Evolutionary conservation across 1,284 basidiomycete genomes (phyloP), one percentile per base, ranked within the genome.

Genomic region (Thecaphora thlaspeos): DNA sequence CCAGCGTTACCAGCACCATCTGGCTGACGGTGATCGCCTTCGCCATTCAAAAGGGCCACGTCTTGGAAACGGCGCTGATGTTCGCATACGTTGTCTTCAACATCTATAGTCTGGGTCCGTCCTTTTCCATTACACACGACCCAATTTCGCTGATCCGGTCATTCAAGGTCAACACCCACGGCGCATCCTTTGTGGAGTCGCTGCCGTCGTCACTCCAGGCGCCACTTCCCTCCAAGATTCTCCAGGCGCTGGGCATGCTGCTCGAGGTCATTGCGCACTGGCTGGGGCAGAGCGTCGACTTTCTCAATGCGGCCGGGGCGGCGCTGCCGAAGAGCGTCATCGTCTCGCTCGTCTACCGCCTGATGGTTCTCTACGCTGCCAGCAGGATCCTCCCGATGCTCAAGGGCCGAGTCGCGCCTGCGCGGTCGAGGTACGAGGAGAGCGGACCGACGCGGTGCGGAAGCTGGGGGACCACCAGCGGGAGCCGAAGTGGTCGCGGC

Each of bases 11-110:
- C 9, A 66, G 63, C 4, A 71, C 73, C 2, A 34, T 75, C 32
- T 77, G 73, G 73, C 66, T 77, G 37, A 72, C 74, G 19, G 74
- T 65, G 14, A 75, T 77, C 43, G 73, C 74, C 1, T 73, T 77
- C 23, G 72, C 69, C n/a, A 67, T 76, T 8, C 57, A 67, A 12
- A 70, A 71, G 46, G 75, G 72, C 22, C 76, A 77, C 45, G 75
- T 77, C 41, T 69, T 77, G 40, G 75, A 77, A 50, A 77, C 75
- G 15, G 53, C 57, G 14, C 55, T 77, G 37, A 75, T 77, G 58
- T 70, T 74, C 43, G 72, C 71, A 26, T 77, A 77, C 41, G 73
- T 76, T 18, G 67, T 70, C 4, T 77, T 73, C 51, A 77, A 77
- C 54, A 69, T 77, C 44, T 75, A 69, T 42, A 70, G 73, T 44